phyloP scores from a whole-genome alignment of 345 rosid species.

The Cardamine occulta region DNA sequence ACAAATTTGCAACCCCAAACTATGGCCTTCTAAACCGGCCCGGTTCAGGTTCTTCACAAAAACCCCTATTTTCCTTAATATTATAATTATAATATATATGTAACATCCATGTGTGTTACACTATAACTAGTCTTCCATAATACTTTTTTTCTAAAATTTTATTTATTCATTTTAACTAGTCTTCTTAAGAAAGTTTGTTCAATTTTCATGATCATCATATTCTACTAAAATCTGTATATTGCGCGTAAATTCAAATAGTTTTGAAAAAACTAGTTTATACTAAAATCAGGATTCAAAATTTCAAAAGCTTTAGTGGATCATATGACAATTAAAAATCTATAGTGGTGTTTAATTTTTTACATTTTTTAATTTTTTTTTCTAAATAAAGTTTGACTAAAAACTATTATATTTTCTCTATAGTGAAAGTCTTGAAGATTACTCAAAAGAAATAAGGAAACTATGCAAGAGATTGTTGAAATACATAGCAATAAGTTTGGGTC shows the following conservation, averaged over 20 bases:
- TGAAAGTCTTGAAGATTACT: constrained; percentile 69
- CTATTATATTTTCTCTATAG: constrained; percentile 38
- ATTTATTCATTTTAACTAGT: neutral
- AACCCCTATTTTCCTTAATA: neutral
- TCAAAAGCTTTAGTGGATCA: constrained; percentile 1
- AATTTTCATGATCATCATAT: neutral
- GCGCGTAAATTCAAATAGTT: constrained; percentile 25
- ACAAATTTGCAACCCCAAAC: constrained; percentile 67
- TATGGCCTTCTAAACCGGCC: constrained; percentile 80
- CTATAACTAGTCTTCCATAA: neutral
- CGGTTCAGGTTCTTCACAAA: constrained; percentile 59
- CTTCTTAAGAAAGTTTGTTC: neutral
- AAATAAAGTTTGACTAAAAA: neutral
- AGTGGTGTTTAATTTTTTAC: neutral
- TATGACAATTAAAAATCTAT: neutral
- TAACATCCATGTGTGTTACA: neutral
- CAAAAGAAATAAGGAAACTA: constrained; percentile 64
- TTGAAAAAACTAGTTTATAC: neutral
- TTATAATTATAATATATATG: neutral
- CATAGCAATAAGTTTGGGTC: constrained; percentile 66
- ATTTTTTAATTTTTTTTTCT: neutral
- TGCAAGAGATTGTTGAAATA: constrained; percentile 63
- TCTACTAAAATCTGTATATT: neutral
- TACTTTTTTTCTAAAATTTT: neutral
- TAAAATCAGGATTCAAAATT: neutral